These are phyloP conservation scores for Magnaporthiopsis incrustans DNA, from an alignment of 2,329 filamentous ascomycete genomes.

Conservation along the genomic window DNA sequence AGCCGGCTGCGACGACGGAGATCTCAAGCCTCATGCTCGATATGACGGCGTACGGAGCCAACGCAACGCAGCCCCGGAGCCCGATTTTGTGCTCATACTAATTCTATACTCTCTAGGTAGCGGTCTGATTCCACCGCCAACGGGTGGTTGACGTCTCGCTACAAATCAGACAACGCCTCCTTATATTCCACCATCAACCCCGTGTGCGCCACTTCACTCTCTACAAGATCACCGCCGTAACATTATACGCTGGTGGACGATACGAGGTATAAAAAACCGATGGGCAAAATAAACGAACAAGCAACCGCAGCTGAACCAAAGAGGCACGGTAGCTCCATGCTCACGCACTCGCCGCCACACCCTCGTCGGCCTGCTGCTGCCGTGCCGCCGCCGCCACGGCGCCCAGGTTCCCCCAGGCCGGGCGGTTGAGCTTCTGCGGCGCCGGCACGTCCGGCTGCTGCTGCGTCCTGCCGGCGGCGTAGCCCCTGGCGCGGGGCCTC, in stretches of 20 bases:
- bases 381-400: constrained; percentile 19
- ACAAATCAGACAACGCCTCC: background rate
- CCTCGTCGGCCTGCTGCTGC: background rate
- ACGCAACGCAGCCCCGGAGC: too few species aligned
- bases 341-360: background rate
- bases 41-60: too few species aligned
- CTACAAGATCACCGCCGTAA: background rate
- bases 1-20: too few species aligned
- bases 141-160: background rate
- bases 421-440: constrained; percentile 51
- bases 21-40: too few species aligned
- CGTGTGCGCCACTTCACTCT: background rate
- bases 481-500: constrained; percentile 72
- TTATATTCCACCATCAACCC: background rate
- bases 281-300: too few species aligned
- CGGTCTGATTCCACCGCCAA: too few species aligned
- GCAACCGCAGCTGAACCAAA: too few species aligned
- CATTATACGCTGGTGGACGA: too few species aligned
- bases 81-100: too few species aligned
- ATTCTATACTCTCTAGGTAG: too few species aligned
- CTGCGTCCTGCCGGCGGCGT: constrained; percentile 64
- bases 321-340: too few species aligned
- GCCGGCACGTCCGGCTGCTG: constrained; percentile 34
- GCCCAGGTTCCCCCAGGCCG: constrained; percentile 48
- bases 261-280: too few species aligned